Evolutionary conservation across 2,329 filamentous ascomycete species (phyloP).

Genomic region (Apiospora phragmitis): DNA sequence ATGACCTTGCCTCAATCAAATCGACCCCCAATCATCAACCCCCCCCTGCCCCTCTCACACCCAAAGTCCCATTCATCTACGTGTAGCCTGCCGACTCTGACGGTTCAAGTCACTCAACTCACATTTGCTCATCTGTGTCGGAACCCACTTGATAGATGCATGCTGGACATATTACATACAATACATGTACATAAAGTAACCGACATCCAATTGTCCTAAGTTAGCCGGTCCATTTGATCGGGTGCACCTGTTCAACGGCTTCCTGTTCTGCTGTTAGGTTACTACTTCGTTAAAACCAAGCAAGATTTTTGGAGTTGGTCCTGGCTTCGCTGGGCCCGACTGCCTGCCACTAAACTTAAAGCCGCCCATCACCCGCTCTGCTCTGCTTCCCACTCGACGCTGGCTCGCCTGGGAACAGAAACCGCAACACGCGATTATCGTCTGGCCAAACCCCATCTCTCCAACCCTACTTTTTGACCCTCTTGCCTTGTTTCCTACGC

Average conservation of each 20-base stretch:
- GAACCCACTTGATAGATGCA: neutral
- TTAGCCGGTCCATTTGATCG: neutral
- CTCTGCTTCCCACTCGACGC: neutral
- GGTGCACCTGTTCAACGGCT: neutral
- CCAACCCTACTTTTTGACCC: neutral
- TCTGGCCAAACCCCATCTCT: neutral
- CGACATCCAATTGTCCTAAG: neutral
- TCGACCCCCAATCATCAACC: neutral
- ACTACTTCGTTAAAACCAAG: neutral
- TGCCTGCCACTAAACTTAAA: constrained; percentile 5
- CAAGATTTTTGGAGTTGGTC: constrained; percentile 7
- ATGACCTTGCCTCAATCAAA: neutral
- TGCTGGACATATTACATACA: neutral
- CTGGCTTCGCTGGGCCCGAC: neutral
- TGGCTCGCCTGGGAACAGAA: neutral
- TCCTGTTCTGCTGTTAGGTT: neutral
- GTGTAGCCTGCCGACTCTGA: neutral
- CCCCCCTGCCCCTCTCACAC: neutral
- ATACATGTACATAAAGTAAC: neutral
- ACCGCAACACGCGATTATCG: constrained; percentile 3
- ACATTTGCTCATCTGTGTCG: neutral
- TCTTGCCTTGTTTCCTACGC: neutral
- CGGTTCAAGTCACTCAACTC: neutral
- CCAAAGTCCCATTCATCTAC: neutral
- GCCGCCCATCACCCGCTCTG: neutral